Percentiles rank a stretch among this genome's conserved stretches.
phyloP scores from a whole-genome alignment of 176 grass and related monocot species.

The Carex scoparia region DNA sequence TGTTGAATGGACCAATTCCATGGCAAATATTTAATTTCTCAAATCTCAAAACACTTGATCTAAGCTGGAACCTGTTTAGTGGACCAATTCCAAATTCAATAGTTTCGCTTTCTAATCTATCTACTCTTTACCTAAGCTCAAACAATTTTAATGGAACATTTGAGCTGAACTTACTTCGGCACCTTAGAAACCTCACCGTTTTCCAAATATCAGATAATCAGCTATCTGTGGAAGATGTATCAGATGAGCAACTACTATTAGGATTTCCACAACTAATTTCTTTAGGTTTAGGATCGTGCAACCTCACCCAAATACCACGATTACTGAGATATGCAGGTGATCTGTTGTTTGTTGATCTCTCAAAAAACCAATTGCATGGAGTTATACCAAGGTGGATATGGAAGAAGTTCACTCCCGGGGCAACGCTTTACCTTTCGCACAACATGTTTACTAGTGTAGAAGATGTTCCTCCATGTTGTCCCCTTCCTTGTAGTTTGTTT shows the following conservation, averaged over 20 bases:
- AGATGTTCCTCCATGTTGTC: neutral
- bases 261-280: neutral
- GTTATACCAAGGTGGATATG: slow-evolving; percentile 26
- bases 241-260: neutral
- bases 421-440: neutral
- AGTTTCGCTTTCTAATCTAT: neutral
- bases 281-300: neutral
- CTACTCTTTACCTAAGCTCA: neutral
- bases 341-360: slow-evolving; percentile 4
- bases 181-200: neutral
- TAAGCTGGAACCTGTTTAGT: neutral
- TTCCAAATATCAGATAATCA: slow-evolving; percentile 12
- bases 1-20: neutral
- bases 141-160: slow-evolving; percentile 29
- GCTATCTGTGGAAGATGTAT: slow-evolving; percentile 13
- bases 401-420: neutral
- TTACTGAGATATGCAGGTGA: neutral
- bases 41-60: neutral
- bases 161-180: slow-evolving; percentile 5
- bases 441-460: neutral
- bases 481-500: neutral
- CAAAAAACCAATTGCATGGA: slow-evolving; percentile 26
- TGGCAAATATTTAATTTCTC: neutral
- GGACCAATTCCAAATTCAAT: slow-evolving; percentile 26
- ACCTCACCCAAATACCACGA: slow-evolving; percentile 23